A percentile compares a stretch with the other conserved stretches of the same genome.
Evolutionary conservation across 2,329 filamentous ascomycete species (phyloP).

Genomic region (Penicillium sp.): DNA sequence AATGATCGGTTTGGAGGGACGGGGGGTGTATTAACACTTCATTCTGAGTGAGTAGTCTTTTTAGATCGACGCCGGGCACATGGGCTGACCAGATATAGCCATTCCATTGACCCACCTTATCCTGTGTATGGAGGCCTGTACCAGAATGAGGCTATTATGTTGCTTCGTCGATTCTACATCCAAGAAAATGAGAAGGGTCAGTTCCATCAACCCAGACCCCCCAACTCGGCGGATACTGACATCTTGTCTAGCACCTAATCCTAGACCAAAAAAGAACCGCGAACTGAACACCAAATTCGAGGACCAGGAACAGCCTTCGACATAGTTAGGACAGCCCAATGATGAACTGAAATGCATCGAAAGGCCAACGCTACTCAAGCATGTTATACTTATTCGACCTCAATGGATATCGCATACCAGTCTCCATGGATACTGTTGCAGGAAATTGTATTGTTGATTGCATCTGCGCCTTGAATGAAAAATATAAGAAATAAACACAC

Average conservation of each 20-base stretch:
- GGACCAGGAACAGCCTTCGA: conserved; percentile 9
- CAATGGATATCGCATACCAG: too few relatives aligned
- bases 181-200: conserved; percentile 90
- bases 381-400: not conserved
- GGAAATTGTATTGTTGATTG: conserved; percentile 20
- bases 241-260: conserved; percentile 51
- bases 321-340: too few relatives aligned
- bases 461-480: conserved; percentile 19
- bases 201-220: not conserved
- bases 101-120: conserved; percentile 70
- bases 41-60: conserved; percentile 53
- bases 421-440: not conserved
- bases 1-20: conserved; percentile 98
- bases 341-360: too few relatives aligned
- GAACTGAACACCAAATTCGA: conserved; percentile 56
- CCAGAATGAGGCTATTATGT: conserved; percentile 84
- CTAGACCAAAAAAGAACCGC: conserved; percentile 58
- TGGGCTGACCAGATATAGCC: conserved; percentile 40
- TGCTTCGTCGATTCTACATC: conserved; percentile 90
- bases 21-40: conserved; percentile 84
- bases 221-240: conserved; percentile 7
- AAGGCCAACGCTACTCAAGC: too few relatives aligned
- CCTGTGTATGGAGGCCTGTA: conserved; percentile 82
- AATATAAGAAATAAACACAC: conserved; percentile 18
- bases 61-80: not conserved